These are phyloP conservation scores for Radiomyces spectabilis DNA, from an alignment of 192 early-diverging fungal genomes.

Conservation along the genomic window DNA sequence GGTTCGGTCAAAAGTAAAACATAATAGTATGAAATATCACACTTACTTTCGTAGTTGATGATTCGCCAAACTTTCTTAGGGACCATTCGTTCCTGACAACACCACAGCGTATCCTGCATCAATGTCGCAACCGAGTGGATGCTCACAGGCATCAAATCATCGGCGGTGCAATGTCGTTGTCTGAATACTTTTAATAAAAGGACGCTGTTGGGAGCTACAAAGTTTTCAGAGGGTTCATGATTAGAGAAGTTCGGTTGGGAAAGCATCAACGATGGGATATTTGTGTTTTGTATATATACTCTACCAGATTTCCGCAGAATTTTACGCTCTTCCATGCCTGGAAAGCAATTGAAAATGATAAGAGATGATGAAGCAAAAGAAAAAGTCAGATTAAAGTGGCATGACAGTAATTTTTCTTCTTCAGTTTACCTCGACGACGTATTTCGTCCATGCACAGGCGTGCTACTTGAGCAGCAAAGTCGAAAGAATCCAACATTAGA, in stretches of 20 bases:
- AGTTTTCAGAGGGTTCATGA: not conserved
- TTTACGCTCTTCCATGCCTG: slow-evolving; percentile 22
- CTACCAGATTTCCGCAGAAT: slow-evolving; percentile 23
- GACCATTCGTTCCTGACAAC: slow-evolving; percentile 26
- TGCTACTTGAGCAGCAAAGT: not conserved
- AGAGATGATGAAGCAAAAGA: not conserved
- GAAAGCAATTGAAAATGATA: no score
- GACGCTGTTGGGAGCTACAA: slow-evolving; percentile 17
- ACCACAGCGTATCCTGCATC: slow-evolving; percentile 26
- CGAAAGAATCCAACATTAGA: not conserved
- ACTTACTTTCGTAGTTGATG: slow-evolving; percentile 29
- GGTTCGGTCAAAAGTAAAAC: no score
- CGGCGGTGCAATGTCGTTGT: slow-evolving; percentile 4
- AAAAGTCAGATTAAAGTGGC: not conserved
- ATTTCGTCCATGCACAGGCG: slow-evolving; percentile 3
- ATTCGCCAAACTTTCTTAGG: slow-evolving; percentile 23
- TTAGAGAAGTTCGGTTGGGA: not conserved
- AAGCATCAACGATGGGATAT: no score
- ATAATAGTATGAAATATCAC: no score
- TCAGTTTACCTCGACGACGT: not conserved
- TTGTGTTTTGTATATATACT: no score
- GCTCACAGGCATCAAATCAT: slow-evolving; percentile 11
- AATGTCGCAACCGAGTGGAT: slow-evolving; percentile 26
- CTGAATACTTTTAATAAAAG: slow-evolving; percentile 23
- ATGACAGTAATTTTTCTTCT: not conserved